phyloP scores from a whole-genome alignment of 1,284 basidiomycete species.

The Chalciporus piperatoides region DNA sequence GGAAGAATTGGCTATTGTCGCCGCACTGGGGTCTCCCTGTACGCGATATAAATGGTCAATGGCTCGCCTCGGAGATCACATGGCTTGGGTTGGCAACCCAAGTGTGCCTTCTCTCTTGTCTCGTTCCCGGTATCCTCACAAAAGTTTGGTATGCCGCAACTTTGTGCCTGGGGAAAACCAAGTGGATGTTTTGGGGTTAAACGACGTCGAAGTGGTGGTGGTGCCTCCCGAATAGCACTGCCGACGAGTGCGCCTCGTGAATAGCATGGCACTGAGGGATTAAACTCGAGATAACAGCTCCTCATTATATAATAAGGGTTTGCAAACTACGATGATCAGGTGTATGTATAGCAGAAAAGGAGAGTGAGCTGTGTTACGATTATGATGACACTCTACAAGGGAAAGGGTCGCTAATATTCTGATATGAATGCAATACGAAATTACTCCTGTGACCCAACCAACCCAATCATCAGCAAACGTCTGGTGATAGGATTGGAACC shows the following conservation, averaged over 20 bases:
- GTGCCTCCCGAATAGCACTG: background rate
- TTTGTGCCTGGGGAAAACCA: background rate
- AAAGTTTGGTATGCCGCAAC: constrained; percentile 12
- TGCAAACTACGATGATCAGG: background rate
- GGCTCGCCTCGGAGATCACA: constrained; percentile 7
- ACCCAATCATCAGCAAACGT: constrained; percentile 40
- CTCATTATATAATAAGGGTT: background rate
- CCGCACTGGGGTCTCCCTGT: constrained; percentile 1
- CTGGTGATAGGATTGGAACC: constrained; percentile 40
- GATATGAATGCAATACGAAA: background rate
- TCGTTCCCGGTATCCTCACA: constrained; percentile 11
- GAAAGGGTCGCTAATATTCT: background rate
- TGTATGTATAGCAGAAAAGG: background rate
- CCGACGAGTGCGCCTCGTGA: background rate
- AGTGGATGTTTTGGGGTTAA: background rate
- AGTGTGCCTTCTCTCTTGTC: constrained; percentile 18
- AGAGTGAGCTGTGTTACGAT: constrained; percentile 14
- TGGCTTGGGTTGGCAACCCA: constrained; percentile 13
- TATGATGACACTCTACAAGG: constrained; percentile 15
- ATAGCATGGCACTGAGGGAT: background rate
- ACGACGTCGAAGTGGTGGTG: background rate
- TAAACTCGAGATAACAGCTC: background rate
- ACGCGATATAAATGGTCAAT: background rate
- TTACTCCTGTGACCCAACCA: constrained; percentile 30
- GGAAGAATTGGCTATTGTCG: constrained; percentile 14